phyloP scores from a whole-genome alignment of 768 basidiomycete genomes.

The Suillus lakei region DNA sequence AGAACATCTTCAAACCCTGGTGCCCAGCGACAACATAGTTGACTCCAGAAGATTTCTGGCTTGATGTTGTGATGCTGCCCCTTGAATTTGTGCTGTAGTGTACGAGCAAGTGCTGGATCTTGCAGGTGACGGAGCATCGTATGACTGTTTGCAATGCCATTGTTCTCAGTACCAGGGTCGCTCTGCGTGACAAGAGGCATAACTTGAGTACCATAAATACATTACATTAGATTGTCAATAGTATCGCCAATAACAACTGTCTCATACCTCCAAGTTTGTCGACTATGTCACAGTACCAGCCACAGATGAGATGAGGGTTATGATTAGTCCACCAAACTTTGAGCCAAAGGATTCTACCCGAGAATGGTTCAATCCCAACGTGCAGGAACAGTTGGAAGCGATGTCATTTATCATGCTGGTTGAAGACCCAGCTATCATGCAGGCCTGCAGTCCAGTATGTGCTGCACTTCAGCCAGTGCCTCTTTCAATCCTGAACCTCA shows the following conservation, averaged over 20 bases:
- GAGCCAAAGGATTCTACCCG: conserved; percentile 26
- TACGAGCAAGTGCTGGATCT: conserved; percentile 27
- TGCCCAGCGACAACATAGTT: conserved; percentile 12
- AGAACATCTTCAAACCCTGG: conserved; percentile 24
- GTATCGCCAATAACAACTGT: not conserved
- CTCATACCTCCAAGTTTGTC: conserved; percentile 22
- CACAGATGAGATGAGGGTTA: conserved; percentile 24
- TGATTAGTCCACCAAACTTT: conserved; percentile 33
- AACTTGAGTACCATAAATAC: conserved; percentile 1
- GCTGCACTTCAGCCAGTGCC: conserved; percentile 28
- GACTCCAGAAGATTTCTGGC: conserved; percentile 28
- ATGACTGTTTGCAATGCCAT: conserved; percentile 35
- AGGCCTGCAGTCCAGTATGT: conserved; percentile 47
- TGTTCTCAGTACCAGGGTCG: conserved; percentile 31
- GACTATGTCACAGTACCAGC: conserved; percentile 20
- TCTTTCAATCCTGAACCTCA: conserved; percentile 22
- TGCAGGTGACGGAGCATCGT: conserved; percentile 28
- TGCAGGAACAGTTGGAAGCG: conserved; percentile 41
- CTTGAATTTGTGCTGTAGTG: conserved; percentile 29
- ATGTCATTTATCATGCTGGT: conserved; percentile 56
- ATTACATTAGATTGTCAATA: conserved; percentile 4
- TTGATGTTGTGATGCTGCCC: conserved; percentile 23
- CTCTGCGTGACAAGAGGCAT: conserved; percentile 31
- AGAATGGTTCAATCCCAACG: conserved; percentile 23
- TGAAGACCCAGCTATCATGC: conserved; percentile 40